Base-by-base conservation (phyloP, 2,329 filamentous ascomycete species). In the Dryadomyces quercus-mongolicae region DNA sequence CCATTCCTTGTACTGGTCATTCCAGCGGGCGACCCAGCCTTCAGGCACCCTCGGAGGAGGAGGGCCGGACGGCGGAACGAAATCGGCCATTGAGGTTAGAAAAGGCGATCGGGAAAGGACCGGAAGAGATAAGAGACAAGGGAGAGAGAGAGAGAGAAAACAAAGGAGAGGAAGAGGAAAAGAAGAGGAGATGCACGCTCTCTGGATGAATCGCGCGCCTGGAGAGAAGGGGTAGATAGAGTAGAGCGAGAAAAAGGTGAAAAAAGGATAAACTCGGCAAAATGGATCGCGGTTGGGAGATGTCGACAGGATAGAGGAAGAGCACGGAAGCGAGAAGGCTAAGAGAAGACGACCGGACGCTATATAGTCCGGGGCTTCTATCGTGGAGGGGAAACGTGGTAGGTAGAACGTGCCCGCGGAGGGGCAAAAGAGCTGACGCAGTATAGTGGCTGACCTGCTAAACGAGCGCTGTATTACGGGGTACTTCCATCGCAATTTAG, bases 1-100 rank as follows among this genome's bases (percentile, higher is more conserved):
- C 66, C 88, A 95, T 77, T 93, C 85, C 64, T 85, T 85, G 73
- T 95, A 95, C 64, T 93, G 83, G 0, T 86, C 82, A 68, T 95
- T 93, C 80, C 84, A 95, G 60, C 88, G 80, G 12, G 85, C 85
- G 64, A 87, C 83, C 87, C 88, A 96, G 62, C 90, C 90, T 63
- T 87, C 85, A 2, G 88, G 89, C 1, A 78, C 76, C 64, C 71
- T 75, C 58, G 77, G 78, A 51, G 78, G 78, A 60, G 78, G 77
- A 49, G 78, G 78, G 22, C 77, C 78, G 22, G 69, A 51, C 2
- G 78, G 78, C 52, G 77, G 69, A 54, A 70, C 67, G 65, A 76
- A 81, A 59, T 81, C 76, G 60, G 72, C 71, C 78, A 81, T 61
- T 12, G 47, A 38, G 15, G 25, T 31, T 8, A 31, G 25, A 31